phyloP scores from a whole-genome alignment of 495 filamentous ascomycete species.

The Penicillium arizonense region DNA sequence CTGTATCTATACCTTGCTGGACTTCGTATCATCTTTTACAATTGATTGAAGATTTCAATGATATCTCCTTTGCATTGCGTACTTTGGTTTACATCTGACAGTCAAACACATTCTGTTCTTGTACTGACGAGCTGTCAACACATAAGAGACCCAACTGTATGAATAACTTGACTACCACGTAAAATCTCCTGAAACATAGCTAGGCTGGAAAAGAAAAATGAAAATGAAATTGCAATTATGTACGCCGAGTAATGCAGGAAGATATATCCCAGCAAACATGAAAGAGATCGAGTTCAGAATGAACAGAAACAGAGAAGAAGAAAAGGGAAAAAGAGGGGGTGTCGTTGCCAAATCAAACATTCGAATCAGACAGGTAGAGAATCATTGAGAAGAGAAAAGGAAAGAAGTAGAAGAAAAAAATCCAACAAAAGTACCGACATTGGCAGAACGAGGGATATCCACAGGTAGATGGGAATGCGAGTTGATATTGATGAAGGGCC shows the following conservation, averaged over 20 bases:
- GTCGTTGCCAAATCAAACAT: constrained; percentile 11
- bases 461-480: neutral
- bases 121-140: too few species aligned
- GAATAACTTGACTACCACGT: too few species aligned
- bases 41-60: too few species aligned
- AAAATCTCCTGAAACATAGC: too few species aligned
- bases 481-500: neutral
- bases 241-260: constrained; percentile 31
- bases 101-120: too few species aligned
- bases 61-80: too few species aligned
- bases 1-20: constrained; percentile 7
- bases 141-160: too few species aligned
- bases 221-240: constrained; percentile 19
- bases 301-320: constrained; percentile 1
- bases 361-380: constrained; percentile 9
- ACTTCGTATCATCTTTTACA: neutral
- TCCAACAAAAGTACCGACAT: too few species aligned
- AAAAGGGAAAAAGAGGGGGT: neutral
- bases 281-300: neutral
- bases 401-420: constrained; percentile 3
- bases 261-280: constrained; percentile 17
- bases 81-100: too few species aligned
- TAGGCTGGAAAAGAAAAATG: neutral
- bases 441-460: constrained; percentile 7
- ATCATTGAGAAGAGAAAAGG: constrained; percentile 6